Base-by-base conservation (phyloP, 768 basidiomycete genomes). In the Suillus paluster region DNA sequence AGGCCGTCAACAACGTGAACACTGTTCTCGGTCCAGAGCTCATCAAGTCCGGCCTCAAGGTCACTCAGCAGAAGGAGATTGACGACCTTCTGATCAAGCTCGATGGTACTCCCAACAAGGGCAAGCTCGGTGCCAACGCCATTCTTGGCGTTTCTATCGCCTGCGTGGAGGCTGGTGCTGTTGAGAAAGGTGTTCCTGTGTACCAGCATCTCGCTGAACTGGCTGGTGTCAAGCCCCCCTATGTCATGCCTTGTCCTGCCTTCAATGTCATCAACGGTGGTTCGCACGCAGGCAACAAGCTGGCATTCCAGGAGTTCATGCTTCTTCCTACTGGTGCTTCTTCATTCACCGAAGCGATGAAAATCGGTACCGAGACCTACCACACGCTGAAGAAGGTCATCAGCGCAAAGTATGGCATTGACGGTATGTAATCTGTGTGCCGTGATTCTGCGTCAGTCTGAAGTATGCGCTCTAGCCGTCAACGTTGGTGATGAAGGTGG, bases 271-370 rank as follows among this genome's bases (percentile, higher is more conserved):
- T 99, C 84, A 99, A 99, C 80, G 97, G 97, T 78, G 97, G 97
- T 66, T 98, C 97, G 65, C 97, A 99, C 76, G 97, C 97, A 62
- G 97, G 97, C 56, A 99, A 99, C 86, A 96, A 97, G 80, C 92
- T 99, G 66, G 97, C 97, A 42, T 99, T 99, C 93, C 97, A 99
- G 80, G 97, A 99, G 80, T 99, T 99, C 85, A 99, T 99, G 97
- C 85, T 99, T 69, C 85, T 98, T 65, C 97, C 97, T 64, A 96
- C 95, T 64, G 97, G 96, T 57, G 97, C 97, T 57, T 70, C 83
- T 19, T 85, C 84, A 63, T 99, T 99, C 85, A 88, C 92, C 36
- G 96, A 99, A 83, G 95, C 97, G 61, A 90, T 99, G 89, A 97
- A 98, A 82, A 95, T 97, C 63, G 97, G 97, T 64, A 92, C 96